These are phyloP conservation scores for Leptographium wingfieldii DNA, from an alignment of 2,329 filamentous ascomycete species.

Conservation along the genomic window DNA sequence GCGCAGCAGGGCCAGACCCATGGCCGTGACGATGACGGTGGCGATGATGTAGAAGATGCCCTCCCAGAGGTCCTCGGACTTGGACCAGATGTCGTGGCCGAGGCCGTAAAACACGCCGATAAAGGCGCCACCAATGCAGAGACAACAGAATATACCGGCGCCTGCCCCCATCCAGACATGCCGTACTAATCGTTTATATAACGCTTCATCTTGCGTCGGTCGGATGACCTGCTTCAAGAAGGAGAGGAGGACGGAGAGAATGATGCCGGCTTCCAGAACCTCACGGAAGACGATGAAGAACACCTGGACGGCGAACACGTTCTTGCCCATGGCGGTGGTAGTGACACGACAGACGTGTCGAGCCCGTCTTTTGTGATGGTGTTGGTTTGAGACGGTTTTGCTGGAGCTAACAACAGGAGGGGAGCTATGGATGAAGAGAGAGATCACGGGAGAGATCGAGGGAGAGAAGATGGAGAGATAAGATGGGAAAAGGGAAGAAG, in stretches of 20 bases:
- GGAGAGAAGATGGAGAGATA: neutral
- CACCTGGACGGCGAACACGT: slow-evolving; percentile 66
- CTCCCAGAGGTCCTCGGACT: slow-evolving; percentile 67
- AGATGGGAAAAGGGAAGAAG: neutral
- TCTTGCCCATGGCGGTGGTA: slow-evolving; percentile 38
- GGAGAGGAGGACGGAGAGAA: slow-evolving; percentile 74
- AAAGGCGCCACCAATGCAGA: slow-evolving; percentile 49
- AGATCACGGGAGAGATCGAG: neutral
- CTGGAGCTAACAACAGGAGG: neutral
- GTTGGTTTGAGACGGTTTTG: neutral
- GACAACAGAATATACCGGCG: slow-evolving; percentile 45
- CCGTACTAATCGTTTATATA: slow-evolving; percentile 55
- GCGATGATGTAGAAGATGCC: slow-evolving; percentile 66
- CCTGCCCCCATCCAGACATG: slow-evolving; percentile 60
- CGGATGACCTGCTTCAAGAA: slow-evolving; percentile 75
- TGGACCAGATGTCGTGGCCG: slow-evolving; percentile 52
- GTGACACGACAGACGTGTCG: neutral
- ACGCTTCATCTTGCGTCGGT: slow-evolving; percentile 43
- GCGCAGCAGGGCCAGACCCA: slow-evolving; percentile 69
- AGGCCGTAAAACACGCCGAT: slow-evolving; percentile 60
- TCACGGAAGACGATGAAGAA: slow-evolving; percentile 90
- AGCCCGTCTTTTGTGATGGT: neutral
- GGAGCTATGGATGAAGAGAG: neutral
- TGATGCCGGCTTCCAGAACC: slow-evolving; percentile 69
- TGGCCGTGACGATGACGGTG: slow-evolving; percentile 65